phyloP scores from a whole-genome alignment of 169 alveolate species.

The Cardiosporidium cionae region DNA sequence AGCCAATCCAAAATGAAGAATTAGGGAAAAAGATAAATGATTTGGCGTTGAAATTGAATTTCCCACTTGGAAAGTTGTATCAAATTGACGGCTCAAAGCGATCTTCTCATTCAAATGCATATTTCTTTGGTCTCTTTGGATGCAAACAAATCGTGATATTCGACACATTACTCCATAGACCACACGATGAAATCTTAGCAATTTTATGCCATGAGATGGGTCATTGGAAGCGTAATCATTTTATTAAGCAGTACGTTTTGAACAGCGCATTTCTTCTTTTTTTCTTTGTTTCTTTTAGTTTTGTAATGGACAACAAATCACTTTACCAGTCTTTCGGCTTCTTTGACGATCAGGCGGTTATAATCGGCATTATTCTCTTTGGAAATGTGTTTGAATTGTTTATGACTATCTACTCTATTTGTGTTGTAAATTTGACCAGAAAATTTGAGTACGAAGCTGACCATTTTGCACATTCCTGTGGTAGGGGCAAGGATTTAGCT shows the following conservation, averaged over 20 bases:
- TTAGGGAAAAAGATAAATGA: slow-evolving; percentile 65
- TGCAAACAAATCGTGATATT: slow-evolving; percentile 83
- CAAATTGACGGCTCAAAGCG: slow-evolving; percentile 85
- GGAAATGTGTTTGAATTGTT: slow-evolving; percentile 31
- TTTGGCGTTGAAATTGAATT: slow-evolving; percentile 55
- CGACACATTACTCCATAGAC: slow-evolving; percentile 79
- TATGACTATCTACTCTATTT: too few relatives aligned
- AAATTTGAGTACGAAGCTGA: too few relatives aligned
- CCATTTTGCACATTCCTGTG: too few relatives aligned
- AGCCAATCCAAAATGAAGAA: slow-evolving; percentile 75
- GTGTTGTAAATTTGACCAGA: too few relatives aligned
- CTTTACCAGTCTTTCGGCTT: slow-evolving; percentile 74
- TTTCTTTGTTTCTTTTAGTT: slow-evolving; percentile 57
- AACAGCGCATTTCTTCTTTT: slow-evolving; percentile 34
- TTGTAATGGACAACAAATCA: slow-evolving; percentile 48
- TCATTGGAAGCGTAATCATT: slow-evolving; percentile 53
- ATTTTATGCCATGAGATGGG: slow-evolving; percentile 50
- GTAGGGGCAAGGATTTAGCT: too few relatives aligned
- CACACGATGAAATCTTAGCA: slow-evolving; percentile 78
- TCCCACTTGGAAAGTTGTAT: slow-evolving; percentile 80
- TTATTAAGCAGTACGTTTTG: slow-evolving; percentile 33
- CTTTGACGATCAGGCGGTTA: slow-evolving; percentile 43
- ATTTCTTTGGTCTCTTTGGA: slow-evolving; percentile 87
- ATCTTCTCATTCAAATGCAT: slow-evolving; percentile 89
- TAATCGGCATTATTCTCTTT: slow-evolving; percentile 54